Conservation (phyloP, 2,329 filamentous ascomycete species). For the Talaromyces sp. region DNA sequence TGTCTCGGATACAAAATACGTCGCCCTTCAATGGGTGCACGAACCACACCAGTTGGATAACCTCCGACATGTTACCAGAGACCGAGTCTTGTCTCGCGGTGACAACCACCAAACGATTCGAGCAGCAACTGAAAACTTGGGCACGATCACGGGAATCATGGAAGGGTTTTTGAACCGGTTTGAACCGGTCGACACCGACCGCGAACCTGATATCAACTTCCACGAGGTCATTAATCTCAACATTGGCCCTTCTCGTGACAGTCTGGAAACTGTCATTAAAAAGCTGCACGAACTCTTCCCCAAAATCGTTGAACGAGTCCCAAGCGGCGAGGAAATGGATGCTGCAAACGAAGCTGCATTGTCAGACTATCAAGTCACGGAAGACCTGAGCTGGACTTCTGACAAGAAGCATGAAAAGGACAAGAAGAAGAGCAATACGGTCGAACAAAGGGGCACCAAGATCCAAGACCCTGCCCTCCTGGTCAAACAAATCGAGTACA, state of each 20-base stretch:
- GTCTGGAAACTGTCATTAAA: slow-evolving; percentile 73
- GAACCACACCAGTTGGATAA: slow-evolving; percentile 62
- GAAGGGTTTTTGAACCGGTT: slow-evolving; percentile 86
- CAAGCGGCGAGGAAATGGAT: slow-evolving; percentile 70
- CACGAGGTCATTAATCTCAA: slow-evolving; percentile 83
- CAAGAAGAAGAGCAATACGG: slow-evolving; percentile 13
- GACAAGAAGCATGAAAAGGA: slow-evolving; percentile 42
- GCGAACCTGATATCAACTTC: slow-evolving; percentile 73
- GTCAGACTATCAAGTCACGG: slow-evolving; percentile 71
- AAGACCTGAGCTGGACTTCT: slow-evolving; percentile 63
- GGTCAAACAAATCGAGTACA: slow-evolving; percentile 61
- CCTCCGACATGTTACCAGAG: slow-evolving; percentile 69
- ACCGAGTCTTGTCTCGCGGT: slow-evolving; percentile 76
- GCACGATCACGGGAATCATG: slow-evolving; percentile 86
- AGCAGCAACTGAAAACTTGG: slow-evolving; percentile 64
- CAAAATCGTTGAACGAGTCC: slow-evolving; percentile 62
- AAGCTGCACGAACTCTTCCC: slow-evolving; percentile 74
- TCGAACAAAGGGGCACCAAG: slow-evolving; percentile 2
- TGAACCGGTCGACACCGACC: slow-evolving; percentile 65
- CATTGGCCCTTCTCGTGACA: slow-evolving; percentile 72
- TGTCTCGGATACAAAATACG: slow-evolving; percentile 63
- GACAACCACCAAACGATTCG: slow-evolving; percentile 99
- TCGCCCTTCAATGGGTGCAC: slow-evolving; percentile 87
- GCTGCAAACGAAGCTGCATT: slow-evolving; percentile 71
- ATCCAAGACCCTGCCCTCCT: slow-evolving; percentile 29